Conservation (phyloP, 495 filamentous ascomycete species). For the Trichoderma erinaceum region DNA sequence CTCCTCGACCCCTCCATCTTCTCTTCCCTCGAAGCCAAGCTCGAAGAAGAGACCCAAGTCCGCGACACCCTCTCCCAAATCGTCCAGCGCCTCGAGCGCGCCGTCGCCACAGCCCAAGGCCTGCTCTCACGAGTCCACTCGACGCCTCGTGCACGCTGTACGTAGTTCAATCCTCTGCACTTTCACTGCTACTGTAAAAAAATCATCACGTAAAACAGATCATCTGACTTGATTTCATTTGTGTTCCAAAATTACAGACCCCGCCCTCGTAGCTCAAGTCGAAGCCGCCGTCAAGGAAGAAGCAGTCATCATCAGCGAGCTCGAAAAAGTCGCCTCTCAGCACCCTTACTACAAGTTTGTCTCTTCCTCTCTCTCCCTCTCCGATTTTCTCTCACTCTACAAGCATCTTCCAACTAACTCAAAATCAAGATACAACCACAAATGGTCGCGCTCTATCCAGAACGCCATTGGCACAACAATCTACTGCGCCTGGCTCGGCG, state of each 20-base stretch:
- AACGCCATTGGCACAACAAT: slow-evolving; percentile 69
- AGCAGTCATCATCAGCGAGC: slow-evolving; percentile 48
- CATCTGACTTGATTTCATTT: not conserved
- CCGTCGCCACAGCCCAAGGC: slow-evolving; percentile 64
- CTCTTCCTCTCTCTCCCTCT: not conserved
- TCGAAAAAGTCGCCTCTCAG: slow-evolving; percentile 65
- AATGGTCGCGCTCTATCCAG: slow-evolving; percentile 82
- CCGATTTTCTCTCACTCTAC: not conserved
- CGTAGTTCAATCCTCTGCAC: slow-evolving; percentile 23
- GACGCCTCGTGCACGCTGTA: slow-evolving; percentile 70
- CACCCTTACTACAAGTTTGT: slow-evolving; percentile 87
- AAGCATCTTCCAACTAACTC: not conserved
- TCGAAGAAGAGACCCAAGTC: slow-evolving; percentile 77
- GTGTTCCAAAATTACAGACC: slow-evolving; percentile 14
- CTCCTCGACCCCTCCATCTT: slow-evolving; percentile 73
- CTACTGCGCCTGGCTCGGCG: slow-evolving; percentile 72
- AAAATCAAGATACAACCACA: slow-evolving; percentile 57
- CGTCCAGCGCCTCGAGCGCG: slow-evolving; percentile 63
- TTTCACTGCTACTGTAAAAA: not conserved
- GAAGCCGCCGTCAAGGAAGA: slow-evolving; percentile 52
- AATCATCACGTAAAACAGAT: not conserved
- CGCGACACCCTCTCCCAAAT: slow-evolving; percentile 81
- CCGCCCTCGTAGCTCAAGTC: slow-evolving; percentile 44
- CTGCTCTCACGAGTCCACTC: slow-evolving; percentile 85
- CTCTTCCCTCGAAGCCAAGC: slow-evolving; percentile 76